Conservation (phyloP, 1,284 basidiomycete genomes). For the Apiotrichum gamsii region DNA sequence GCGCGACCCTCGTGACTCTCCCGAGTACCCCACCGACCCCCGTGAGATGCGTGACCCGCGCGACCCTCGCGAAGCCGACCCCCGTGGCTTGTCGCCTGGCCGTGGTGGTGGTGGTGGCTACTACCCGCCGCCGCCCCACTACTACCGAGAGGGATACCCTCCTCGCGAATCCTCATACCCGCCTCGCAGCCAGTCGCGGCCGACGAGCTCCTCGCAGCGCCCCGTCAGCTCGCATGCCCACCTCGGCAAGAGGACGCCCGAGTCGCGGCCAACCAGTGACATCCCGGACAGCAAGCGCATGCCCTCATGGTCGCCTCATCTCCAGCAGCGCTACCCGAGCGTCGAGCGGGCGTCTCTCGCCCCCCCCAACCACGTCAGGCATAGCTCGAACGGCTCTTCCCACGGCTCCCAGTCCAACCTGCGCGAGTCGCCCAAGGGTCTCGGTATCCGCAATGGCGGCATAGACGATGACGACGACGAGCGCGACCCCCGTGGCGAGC, state of each 20-base stretch:
- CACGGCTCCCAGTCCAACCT: background rate
- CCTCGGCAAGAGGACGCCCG: slow-evolving; percentile 14
- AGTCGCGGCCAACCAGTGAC: slow-evolving; percentile 4
- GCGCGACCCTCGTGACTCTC: slow-evolving; percentile 5
- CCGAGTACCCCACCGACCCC: slow-evolving; percentile 2
- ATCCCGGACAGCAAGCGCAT: slow-evolving; percentile 8
- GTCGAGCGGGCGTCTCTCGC: background rate
- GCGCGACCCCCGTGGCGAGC: background rate
- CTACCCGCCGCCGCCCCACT: too few species aligned
- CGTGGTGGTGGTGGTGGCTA: too few species aligned
- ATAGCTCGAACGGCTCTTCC: slow-evolving; percentile 3
- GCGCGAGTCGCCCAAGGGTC: background rate
- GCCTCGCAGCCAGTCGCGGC: background rate
- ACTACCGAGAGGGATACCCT: background rate
- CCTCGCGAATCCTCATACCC: background rate
- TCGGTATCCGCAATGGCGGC: background rate
- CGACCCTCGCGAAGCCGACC: background rate
- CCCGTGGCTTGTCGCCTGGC: background rate
- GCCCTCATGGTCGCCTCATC: slow-evolving; percentile 13
- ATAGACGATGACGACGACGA: background rate
- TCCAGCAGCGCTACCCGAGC: background rate
- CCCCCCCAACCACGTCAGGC: slow-evolving; percentile 1
- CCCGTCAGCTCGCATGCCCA: background rate
- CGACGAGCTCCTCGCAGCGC: background rate
- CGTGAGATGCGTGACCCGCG: slow-evolving; percentile 1